These are phyloP conservation scores for Rhododendron griersonianum DNA, from an alignment of 148 eudicot species.

Conservation along the genomic window DNA sequence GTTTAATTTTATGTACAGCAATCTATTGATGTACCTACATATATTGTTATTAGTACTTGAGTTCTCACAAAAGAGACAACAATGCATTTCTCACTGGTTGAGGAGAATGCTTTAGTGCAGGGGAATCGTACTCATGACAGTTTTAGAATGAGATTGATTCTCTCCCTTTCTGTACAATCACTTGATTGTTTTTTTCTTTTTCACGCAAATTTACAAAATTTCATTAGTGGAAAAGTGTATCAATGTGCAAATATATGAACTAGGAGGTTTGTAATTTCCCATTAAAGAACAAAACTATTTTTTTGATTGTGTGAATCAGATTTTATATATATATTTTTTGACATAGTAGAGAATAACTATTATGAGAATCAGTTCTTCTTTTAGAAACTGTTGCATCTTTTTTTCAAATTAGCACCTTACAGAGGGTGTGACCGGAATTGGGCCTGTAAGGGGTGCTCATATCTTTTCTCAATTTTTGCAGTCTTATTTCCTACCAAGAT, in stretches of 20 bases:
- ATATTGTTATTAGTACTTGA: neutral
- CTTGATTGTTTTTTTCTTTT: neutral
- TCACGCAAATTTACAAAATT: neutral
- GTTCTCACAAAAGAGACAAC: neutral
- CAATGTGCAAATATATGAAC: neutral
- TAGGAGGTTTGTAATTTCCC: neutral
- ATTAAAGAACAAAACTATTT: neutral
- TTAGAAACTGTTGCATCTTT: neutral
- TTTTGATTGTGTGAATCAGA: neutral
- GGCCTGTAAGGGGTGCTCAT: neutral
- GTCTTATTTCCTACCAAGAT: neutral
- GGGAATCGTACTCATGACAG: neutral
- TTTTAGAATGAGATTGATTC: neutral
- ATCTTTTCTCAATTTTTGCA: neutral
- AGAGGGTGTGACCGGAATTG: neutral
- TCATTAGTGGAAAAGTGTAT: neutral
- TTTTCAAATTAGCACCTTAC: neutral
- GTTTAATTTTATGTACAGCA: neutral
- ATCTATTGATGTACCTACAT: neutral
- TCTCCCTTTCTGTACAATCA: neutral
- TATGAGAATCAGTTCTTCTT: neutral
- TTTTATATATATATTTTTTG: neutral
- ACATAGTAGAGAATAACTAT: neutral
- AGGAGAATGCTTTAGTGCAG: neutral
- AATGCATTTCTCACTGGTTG: neutral